A percentile compares a stretch with the other conserved stretches of the same genome.
Conservation (phyloP, 495 filamentous ascomycete species). For the Penicillium odoratum region DNA sequence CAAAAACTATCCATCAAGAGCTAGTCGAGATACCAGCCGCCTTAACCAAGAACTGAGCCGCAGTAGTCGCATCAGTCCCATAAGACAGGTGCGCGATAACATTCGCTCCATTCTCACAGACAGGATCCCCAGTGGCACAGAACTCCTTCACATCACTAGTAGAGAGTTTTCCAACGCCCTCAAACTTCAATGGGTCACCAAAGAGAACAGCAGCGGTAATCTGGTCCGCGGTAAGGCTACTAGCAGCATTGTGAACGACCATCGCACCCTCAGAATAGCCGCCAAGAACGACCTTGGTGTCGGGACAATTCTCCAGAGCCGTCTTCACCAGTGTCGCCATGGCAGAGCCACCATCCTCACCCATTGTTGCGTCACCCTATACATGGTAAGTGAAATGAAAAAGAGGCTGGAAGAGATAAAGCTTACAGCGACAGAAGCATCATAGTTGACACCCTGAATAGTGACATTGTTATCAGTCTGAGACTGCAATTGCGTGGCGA, state of each 20-base stretch:
- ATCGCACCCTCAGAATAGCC: slow-evolving; percentile 61
- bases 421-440: slow-evolving; percentile 38
- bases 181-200: slow-evolving; percentile 55
- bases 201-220: slow-evolving; percentile 52
- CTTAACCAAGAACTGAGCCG: slow-evolving; percentile 47
- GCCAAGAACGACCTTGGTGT: slow-evolving; percentile 59
- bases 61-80: slow-evolving; percentile 42
- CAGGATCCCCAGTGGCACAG: slow-evolving; percentile 54
- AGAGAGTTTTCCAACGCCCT: slow-evolving; percentile 45
- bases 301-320: slow-evolving; percentile 53
- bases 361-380: slow-evolving; percentile 50
- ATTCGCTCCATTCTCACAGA: slow-evolving; percentile 53
- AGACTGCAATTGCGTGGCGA: slow-evolving; percentile 48
- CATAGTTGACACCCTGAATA: slow-evolving; percentile 60
- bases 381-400: not conserved
- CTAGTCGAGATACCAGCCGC: slow-evolving; percentile 29
- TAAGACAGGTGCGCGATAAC: slow-evolving; percentile 57
- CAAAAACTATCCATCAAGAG: too few species aligned
- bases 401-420: too few species aligned
- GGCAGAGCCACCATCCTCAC: slow-evolving; percentile 39
- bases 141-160: slow-evolving; percentile 49
- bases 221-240: slow-evolving; percentile 30
- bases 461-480: slow-evolving; percentile 40
- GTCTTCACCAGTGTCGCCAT: slow-evolving; percentile 52
- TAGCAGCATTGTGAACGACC: slow-evolving; percentile 52